Conservation (phyloP, 805 yeast genomes). For the Cyberlindnera samutprakarnensis region DNA sequence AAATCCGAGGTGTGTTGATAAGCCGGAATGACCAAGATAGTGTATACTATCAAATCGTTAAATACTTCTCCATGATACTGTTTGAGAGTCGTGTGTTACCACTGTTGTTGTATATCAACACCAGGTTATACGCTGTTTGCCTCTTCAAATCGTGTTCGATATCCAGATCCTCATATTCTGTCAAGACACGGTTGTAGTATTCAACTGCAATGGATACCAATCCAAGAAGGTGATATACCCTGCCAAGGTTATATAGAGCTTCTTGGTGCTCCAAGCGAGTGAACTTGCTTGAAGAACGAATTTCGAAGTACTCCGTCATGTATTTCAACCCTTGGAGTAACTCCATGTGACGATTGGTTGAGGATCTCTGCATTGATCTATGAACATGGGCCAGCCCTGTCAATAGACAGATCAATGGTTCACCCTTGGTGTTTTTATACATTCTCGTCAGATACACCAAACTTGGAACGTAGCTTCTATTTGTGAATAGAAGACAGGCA, state of each 20-base stretch:
- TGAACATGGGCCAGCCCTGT: constrained; percentile 80
- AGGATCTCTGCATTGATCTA: constrained; percentile 85
- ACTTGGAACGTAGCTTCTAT: constrained; percentile 77
- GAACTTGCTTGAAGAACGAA: constrained; percentile 32
- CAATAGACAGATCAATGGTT: constrained; percentile 71
- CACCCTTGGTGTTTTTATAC: constrained; percentile 57
- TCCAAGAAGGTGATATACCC: constrained; percentile 80
- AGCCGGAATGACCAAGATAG: too few relatives aligned
- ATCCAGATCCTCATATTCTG: constrained; percentile 24
- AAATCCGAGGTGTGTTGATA: too few relatives aligned
- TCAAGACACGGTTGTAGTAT: constrained; percentile 65
- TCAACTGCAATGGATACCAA: constrained; percentile 63
- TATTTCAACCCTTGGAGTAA: constrained; percentile 81
- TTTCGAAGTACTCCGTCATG: constrained; percentile 59
- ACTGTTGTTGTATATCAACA: constrained; percentile 64
- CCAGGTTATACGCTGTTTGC: constrained; percentile 84
- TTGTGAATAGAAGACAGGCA: constrained; percentile 71
- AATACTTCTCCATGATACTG: constrained; percentile 54
- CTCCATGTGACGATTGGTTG: constrained; percentile 80
- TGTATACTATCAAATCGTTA: constrained; percentile 28
- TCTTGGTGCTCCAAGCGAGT: constrained; percentile 56
- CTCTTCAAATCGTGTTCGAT: constrained; percentile 51
- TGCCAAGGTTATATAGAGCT: constrained; percentile 72
- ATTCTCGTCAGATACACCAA: constrained; percentile 70
- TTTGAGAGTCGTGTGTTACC: constrained; percentile 67